phyloP scores from a whole-genome alignment of 805 yeast species.

The Yarrowia alimentaria region DNA sequence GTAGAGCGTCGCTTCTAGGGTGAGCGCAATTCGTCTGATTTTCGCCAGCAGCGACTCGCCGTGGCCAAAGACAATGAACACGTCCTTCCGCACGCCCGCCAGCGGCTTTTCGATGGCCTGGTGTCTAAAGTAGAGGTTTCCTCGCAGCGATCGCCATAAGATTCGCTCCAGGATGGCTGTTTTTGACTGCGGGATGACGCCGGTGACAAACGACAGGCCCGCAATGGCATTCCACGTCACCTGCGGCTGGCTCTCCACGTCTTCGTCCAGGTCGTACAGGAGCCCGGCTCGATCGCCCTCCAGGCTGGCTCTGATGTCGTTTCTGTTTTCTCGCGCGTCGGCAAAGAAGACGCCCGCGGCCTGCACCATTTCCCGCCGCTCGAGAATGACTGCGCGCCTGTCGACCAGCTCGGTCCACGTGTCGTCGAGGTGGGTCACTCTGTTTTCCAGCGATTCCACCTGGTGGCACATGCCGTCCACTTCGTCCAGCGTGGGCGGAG shows the following conservation, averaged over 20 bases:
- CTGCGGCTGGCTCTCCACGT: slow-evolving; percentile 28
- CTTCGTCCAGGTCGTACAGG: slow-evolving; percentile 31
- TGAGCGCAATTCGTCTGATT: slow-evolving; percentile 78
- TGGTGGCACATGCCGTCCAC: slow-evolving; percentile 67
- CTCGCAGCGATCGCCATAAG: slow-evolving; percentile 89
- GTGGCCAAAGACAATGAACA: slow-evolving; percentile 87
- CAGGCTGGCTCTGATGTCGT: slow-evolving; percentile 39
- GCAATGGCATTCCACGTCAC: slow-evolving; percentile 27
- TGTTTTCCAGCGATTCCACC: slow-evolving; percentile 64
- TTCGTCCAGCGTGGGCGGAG: slow-evolving; percentile 47
- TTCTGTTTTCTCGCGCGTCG: slow-evolving; percentile 34
- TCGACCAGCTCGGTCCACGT: slow-evolving; percentile 62
- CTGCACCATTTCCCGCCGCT: slow-evolving; percentile 61
- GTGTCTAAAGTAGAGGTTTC: slow-evolving; percentile 78
- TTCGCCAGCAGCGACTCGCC: slow-evolving; percentile 71
- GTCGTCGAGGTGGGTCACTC: slow-evolving; percentile 65
- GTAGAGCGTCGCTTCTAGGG: slow-evolving; percentile 77
- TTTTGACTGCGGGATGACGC: slow-evolving; percentile 73
- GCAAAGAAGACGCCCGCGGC: slow-evolving; percentile 50
- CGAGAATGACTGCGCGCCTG: slow-evolving; percentile 63
- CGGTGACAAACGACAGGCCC: slow-evolving; percentile 56
- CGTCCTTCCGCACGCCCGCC: slow-evolving; percentile 71
- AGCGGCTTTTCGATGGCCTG: slow-evolving; percentile 67
- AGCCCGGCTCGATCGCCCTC: slow-evolving; percentile 33
- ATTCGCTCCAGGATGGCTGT: slow-evolving; percentile 73